These are phyloP conservation scores for Raddia guianensis DNA, from an alignment of 176 grass and related monocot genomes.

Conservation along the genomic window DNA sequence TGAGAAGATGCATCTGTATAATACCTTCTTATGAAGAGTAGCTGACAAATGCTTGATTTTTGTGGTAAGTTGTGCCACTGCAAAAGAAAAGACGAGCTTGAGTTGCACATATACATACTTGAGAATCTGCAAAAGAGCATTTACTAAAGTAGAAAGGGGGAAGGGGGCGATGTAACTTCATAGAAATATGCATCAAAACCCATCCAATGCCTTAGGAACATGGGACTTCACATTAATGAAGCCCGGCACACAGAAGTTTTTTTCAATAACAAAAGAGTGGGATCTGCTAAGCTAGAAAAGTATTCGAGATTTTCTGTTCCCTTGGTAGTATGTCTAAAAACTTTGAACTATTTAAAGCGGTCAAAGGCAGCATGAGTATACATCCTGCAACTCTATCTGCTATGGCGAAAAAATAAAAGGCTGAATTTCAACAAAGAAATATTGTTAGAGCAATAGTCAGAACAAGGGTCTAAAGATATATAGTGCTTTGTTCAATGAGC, in stretches of 20 bases:
- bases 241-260: neutral
- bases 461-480: no score
- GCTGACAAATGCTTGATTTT: conserved; percentile 93
- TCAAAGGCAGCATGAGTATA: no score
- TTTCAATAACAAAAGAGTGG: neutral
- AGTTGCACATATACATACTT: conserved; percentile 4
- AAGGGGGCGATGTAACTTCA: neutral
- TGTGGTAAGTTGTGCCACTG: conserved; percentile 82
- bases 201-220: neutral
- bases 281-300: no score
- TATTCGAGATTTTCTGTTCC: no score
- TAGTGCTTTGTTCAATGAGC: no score
- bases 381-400: no score
- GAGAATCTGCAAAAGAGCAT: neutral
- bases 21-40: conserved; percentile 89
- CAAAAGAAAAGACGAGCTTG: conserved; percentile 40
- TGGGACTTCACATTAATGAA: neutral
- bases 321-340: no score
- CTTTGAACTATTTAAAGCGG: no score
- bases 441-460: no score
- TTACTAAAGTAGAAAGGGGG: neutral
- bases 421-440: no score
- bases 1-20: neutral
- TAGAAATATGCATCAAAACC: neutral
- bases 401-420: no score